A percentile compares a stretch with the other conserved stretches of the same genome.
phyloP scores from a whole-genome alignment of 306 rosid species.

The Acacia acuminata region DNA sequence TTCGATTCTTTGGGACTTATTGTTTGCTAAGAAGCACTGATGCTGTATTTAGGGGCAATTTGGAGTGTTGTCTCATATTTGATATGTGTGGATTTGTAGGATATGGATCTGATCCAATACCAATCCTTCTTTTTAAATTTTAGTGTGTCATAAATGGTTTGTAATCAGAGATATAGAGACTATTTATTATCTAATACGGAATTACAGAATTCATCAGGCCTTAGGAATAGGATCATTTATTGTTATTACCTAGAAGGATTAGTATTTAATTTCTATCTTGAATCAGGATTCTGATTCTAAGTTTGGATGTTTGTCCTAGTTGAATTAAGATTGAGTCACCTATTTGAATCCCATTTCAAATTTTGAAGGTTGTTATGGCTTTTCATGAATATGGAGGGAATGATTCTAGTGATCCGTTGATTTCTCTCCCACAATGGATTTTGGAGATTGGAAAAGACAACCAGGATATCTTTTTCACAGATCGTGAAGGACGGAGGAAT shows the following conservation, averaged over 20 bases:
- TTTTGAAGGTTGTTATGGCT: constrained; percentile 90
- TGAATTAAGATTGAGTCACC: not conserved
- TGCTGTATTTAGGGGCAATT: not conserved
- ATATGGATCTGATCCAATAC: not conserved
- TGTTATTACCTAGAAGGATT: not conserved
- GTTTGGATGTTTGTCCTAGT: not conserved
- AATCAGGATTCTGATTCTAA: not conserved
- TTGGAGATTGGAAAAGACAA: constrained; percentile 86
- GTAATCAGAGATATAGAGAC: not conserved
- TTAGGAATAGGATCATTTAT: not conserved
- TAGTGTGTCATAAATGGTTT: not conserved
- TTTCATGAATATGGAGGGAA: constrained; percentile 84
- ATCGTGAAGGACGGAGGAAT: constrained; percentile 95
- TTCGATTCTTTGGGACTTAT: not conserved
- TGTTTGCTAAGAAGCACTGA: not conserved
- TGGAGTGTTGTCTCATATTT: not conserved
- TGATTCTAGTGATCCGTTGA: constrained; percentile 62
- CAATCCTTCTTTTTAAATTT: not conserved
- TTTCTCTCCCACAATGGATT: constrained; percentile 93
- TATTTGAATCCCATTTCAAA: constrained; percentile 38
- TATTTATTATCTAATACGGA: not conserved
- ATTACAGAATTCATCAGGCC: not conserved
- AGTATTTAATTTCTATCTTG: not conserved
- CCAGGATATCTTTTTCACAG: constrained; percentile 91
- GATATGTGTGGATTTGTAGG: not conserved